Evolutionary conservation across 108 stramenopile species (phyloP), one percentile per base, ranked within the genome.

Genomic region (Nitzschia sp.): DNA sequence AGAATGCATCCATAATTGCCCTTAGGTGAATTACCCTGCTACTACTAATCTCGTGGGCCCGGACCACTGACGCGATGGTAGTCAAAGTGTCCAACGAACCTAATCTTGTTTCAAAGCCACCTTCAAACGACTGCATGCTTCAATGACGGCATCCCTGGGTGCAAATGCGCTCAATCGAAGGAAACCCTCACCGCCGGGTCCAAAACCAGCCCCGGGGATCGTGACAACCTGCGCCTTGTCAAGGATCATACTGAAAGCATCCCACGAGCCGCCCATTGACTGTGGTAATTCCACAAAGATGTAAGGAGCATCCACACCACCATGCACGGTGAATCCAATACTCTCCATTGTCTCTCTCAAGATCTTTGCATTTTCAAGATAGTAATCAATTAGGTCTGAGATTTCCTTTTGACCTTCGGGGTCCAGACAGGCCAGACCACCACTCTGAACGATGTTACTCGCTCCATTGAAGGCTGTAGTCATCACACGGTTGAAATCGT

Each of bases 401-500:
- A 98, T 98, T 80, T 98, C 97, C 41, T 69, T 83, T 72, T 95
- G 77, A 59, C 97, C 97, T 58, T 96, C 96, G 23, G 87, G 84
- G 73, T 95, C 93, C 55, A 97, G 79, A 79, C 96, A 97, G 19
- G 97, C 94, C 66, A 98, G 34, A 45, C 97, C 97, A 30, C 97
- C 97, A 13, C 76, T 79, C 78, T 98, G 97, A 2, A 97, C 96
- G 83, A 98, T 96, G 76, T 97, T 97, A 57, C 93, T 95, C 2
- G 97, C 97, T 31, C 97, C 97, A 70, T 98, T 98, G 85, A 98
- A 98, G 29, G 96, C 91, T 6, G 97, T 98, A 27, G 94, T 91
- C 97, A 98, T 98, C 60, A 98, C 91, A 60, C 97, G 91, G 84
- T 97, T 96, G 74, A 97, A 98, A 66, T 98, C 97, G 54, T 96